phyloP scores from a whole-genome alignment of 2,329 filamentous ascomycete species.

The Monosporascus ibericus region DNA sequence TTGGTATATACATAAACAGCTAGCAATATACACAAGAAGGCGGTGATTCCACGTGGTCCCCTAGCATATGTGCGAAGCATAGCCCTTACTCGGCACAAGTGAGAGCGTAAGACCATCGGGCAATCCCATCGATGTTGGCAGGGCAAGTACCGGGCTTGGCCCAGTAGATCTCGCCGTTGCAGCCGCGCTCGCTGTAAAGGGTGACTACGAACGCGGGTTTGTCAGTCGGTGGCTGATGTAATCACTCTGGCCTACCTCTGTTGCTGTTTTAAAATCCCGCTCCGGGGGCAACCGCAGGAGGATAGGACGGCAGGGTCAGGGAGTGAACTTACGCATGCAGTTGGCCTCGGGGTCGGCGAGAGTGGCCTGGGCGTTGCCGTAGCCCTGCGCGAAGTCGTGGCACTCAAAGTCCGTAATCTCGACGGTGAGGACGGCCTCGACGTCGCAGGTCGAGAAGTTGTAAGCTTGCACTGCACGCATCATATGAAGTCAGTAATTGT shows the following conservation, averaged over 20 bases:
- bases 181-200: neutral
- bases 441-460: neutral
- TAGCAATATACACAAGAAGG: too few species aligned
- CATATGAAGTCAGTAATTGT: too few species aligned
- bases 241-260: neutral
- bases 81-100: neutral
- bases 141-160: neutral
- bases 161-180: neutral
- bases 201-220: neutral
- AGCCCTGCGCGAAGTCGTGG: neutral
- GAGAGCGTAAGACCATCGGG: neutral
- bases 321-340: neutral
- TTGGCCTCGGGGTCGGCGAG: neutral
- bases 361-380: neutral
- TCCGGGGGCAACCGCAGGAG: neutral
- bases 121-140: neutral
- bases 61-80: too few species aligned
- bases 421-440: neutral
- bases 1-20: too few species aligned
- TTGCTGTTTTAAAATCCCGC: too few species aligned
- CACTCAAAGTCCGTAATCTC: neutral
- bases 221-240: neutral
- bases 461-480: neutral
- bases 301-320: neutral
- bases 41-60: too few species aligned